Conservation (phyloP, 2,329 filamentous ascomycete species). For the Colletotrichum truncatum region DNA sequence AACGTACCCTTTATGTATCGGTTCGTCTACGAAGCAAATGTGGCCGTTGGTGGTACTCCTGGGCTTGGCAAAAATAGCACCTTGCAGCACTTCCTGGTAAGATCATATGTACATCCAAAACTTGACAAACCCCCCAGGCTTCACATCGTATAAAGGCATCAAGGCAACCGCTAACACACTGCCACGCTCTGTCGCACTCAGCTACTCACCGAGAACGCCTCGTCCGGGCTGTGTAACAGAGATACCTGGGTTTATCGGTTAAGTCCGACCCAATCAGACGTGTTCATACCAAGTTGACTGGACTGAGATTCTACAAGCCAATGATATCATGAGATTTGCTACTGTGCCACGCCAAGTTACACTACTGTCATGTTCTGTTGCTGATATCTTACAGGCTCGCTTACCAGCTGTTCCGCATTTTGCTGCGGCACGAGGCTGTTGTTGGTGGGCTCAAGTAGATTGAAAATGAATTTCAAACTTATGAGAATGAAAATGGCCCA, state of each 20-base stretch:
- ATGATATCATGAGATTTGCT: neutral
- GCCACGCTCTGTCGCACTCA: neutral
- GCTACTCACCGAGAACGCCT: neutral
- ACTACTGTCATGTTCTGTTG: too few species aligned
- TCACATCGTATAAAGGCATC: neutral
- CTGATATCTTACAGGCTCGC: neutral
- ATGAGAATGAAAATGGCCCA: neutral
- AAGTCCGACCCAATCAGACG: neutral
- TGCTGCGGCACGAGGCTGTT: neutral
- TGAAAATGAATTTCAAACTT: neutral
- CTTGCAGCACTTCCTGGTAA: neutral
- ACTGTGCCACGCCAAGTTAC: neutral
- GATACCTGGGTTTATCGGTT: neutral
- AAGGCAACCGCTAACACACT: too few species aligned
- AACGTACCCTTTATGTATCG: too few species aligned
- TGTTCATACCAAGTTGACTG: neutral
- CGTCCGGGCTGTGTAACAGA: neutral
- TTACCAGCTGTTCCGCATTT: neutral
- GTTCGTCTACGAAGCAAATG: too few species aligned
- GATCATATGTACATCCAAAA: neutral
- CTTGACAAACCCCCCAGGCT: neutral
- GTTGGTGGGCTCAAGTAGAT: neutral
- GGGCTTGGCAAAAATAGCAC: neutral
- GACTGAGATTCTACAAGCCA: neutral
- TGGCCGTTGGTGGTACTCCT: too few species aligned